Evolutionary conservation across 495 filamentous ascomycete genomes (phyloP).

Genomic region (Geoglossum glabrum): DNA sequence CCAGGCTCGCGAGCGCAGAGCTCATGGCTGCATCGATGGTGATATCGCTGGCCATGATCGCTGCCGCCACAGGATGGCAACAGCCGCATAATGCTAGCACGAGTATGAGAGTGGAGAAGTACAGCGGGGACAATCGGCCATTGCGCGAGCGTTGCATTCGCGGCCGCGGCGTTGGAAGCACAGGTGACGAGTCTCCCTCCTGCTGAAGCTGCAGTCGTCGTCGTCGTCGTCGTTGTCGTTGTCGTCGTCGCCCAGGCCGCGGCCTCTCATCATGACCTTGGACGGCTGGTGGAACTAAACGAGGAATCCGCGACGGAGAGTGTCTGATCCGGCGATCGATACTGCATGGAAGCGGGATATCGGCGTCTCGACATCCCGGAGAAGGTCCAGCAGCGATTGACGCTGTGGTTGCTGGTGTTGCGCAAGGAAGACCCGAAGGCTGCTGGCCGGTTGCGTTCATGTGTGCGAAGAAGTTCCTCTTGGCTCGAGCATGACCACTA

Average conservation of each 20-base stretch:
- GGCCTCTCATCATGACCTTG: neutral
- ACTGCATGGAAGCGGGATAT: neutral
- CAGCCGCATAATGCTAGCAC: neutral
- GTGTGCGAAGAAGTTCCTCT: neutral
- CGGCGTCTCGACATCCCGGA: neutral
- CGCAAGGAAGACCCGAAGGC: neutral
- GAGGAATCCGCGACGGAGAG: neutral
- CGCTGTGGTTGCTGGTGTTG: neutral
- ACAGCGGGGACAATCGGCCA: neutral
- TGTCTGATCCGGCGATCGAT: neutral
- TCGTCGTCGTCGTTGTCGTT: neutral
- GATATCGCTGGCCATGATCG: neutral
- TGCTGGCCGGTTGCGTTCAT: neutral
- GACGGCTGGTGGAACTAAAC: neutral
- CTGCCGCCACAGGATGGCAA: neutral
- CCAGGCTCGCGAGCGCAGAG: neutral
- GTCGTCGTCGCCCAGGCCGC: neutral
- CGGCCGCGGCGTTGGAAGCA: neutral
- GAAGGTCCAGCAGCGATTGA: neutral
- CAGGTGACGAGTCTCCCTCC: neutral
- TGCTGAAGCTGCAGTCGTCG: neutral
- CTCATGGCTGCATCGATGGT: neutral
- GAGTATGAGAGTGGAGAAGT: neutral
- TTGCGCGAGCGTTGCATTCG: neutral
- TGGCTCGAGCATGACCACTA: conserved; percentile 2